phyloP scores from a whole-genome alignment of 768 basidiomycete genomes.

The Coprinopsis strossmayeri region DNA sequence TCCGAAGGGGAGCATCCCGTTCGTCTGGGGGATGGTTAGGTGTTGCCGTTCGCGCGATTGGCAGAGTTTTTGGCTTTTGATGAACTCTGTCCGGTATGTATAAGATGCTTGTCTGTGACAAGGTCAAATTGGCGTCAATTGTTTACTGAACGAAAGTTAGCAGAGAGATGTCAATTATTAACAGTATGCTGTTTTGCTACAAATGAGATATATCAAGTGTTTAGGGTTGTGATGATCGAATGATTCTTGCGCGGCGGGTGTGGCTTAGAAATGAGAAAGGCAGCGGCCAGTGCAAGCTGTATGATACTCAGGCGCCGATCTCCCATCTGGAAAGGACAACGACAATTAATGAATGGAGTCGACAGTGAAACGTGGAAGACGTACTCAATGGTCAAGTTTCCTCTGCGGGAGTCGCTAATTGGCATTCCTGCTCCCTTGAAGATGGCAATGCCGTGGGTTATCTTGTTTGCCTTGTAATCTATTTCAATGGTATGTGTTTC shows the following conservation, averaged over 20 bases:
- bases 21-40: background rate
- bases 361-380: background rate
- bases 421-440: conserved; percentile 5
- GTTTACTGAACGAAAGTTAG: no score
- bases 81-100: background rate
- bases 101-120: background rate
- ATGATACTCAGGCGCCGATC: background rate
- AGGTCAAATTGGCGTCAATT: background rate
- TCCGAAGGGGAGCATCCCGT: background rate
- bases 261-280: background rate
- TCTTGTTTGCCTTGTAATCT: conserved; percentile 1
- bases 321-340: conserved; percentile 5
- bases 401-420: background rate
- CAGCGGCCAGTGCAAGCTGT: background rate
- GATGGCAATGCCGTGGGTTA: background rate
- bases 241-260: background rate
- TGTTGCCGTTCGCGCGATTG: background rate
- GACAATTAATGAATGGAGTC: background rate
- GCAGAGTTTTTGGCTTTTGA: background rate
- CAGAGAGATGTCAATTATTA: no score
- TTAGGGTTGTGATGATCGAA: background rate
- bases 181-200: no score
- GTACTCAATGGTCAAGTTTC: conserved; percentile 3
- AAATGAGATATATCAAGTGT: background rate
- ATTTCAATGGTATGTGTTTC: conserved; percentile 2